Evolutionary conservation across 768 basidiomycete genomes (phyloP), one percentile per base, ranked within the genome.

Genomic region (Kwoniella sp.): DNA sequence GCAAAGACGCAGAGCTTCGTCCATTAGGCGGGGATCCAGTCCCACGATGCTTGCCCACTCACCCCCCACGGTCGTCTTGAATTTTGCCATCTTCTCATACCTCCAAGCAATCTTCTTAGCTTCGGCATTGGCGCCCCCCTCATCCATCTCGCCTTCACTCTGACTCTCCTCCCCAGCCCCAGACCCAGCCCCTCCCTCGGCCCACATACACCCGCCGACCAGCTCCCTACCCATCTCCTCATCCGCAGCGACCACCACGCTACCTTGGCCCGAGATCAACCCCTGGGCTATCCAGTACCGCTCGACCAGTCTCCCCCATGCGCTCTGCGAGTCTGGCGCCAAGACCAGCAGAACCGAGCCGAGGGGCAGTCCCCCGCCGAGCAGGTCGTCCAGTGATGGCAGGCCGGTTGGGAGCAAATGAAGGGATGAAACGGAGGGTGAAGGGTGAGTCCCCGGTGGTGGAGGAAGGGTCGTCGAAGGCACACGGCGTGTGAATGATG

Each of bases 21-120:
- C 32, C 10, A 33, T 33, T 33, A 36, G 14, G 34, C 15, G 34
- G 19, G 14, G 34, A 36, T 36, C 7, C 34, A 5, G 15, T 15
- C 34, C n/a, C n/a, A n/a, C n/a, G n/a, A n/a, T n/a, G n/a, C n/a
- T n/a, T 7, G 29, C 14, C n/a, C 20, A 51, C 55, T 50, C 39
- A 59, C 55, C 53, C 25, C 50, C 69, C 19, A 90, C 83, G 2
- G 88, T 89, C 3, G 91, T 95, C 76, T 88, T 82, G 72, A 95
- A 93, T 75, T 80, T 84, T 76, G 86, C 88, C 87, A 96, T 87
- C 51, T 84, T 80, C 66, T 89, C 89, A 74, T 99, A 99, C 68
- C 95, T 81, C 88, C 95, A 99, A 26, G 95, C 95, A 63, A 99
- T 98, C 77, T 87, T 93, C 59, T 92, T 86, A 63, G 83, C 84